Evolutionary conservation across 2,329 filamentous ascomycete genomes (phyloP).

Genomic region (Ramularia collo-cygni): DNA sequence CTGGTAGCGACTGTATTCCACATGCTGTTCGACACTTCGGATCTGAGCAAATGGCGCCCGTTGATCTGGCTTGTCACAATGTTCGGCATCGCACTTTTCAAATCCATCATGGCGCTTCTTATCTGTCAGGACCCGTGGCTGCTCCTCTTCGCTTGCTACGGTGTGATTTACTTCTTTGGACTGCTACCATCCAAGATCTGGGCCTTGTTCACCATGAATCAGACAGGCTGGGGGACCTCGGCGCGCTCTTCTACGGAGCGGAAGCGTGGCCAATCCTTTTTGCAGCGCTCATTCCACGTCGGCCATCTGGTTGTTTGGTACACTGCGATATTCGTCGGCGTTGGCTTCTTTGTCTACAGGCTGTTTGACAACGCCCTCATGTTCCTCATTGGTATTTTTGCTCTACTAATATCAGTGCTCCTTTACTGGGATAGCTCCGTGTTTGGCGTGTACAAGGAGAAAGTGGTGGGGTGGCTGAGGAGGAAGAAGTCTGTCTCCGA

Average conservation of each 20-base stretch:
- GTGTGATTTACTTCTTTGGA: slow-evolving; percentile 8
- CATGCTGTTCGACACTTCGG: slow-evolving; percentile 3
- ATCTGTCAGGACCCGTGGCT: slow-evolving; percentile 5
- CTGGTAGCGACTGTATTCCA: no score
- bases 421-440: no score
- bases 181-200: slow-evolving; percentile 5
- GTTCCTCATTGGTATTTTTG: no score
- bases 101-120: slow-evolving; percentile 3
- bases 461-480: no score
- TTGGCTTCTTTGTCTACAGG: no score
- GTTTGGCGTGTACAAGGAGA: no score
- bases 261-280: slow-evolving; percentile 3
- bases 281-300: slow-evolving; percentile 6
- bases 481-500: no score
- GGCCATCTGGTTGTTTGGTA: slow-evolving; percentile 8
- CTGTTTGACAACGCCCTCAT: no score
- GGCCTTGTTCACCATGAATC: slow-evolving; percentile 6
- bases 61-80: slow-evolving; percentile 5
- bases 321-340: slow-evolving; percentile 3
- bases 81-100: slow-evolving; percentile 6
- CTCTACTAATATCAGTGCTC: no score
- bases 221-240: slow-evolving; percentile 4
- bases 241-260: slow-evolving; percentile 5
- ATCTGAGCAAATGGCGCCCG: slow-evolving; percentile 3
- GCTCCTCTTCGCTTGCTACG: slow-evolving; percentile 6